A percentile compares a stretch with the other conserved stretches of the same genome.
These are phyloP conservation scores for Sherardia arvensis DNA, from an alignment of 257 asterid genomes.

Conservation along the genomic window DNA sequence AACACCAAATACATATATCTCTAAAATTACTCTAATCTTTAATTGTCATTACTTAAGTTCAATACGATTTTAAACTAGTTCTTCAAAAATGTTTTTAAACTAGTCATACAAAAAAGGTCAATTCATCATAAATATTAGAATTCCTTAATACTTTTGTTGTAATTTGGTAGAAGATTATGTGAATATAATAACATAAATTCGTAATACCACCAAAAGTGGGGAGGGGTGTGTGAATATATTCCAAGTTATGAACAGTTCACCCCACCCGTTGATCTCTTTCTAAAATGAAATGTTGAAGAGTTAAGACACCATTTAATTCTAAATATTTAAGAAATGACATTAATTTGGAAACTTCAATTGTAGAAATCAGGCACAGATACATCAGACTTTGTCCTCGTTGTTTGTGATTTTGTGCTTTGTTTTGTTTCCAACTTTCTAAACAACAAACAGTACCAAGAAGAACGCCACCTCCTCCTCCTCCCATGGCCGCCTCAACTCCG, in stretches of 20 bases:
- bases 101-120: too few species aligned
- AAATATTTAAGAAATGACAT: neutral
- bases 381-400: neutral
- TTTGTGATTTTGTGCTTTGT: neutral
- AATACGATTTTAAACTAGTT: too few species aligned
- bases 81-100: too few species aligned
- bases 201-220: neutral
- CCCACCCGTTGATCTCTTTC: neutral
- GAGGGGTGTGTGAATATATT: neutral
- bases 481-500: constrained; percentile 56
- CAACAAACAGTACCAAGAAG: neutral
- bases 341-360: neutral
- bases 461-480: constrained; percentile 10
- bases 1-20: too few species aligned
- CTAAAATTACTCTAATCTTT: too few species aligned
- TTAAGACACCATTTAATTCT: neutral
- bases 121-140: too few species aligned
- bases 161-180: too few species aligned
- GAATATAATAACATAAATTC: too few species aligned
- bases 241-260: neutral
- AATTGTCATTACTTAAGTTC: too few species aligned
- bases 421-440: constrained; percentile 2
- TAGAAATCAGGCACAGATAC: constrained; percentile 6
- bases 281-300: neutral
- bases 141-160: neutral